Evolutionary conservation across 2,329 filamentous ascomycete genomes (phyloP).

Genomic region (Aspergillus caelatus): DNA sequence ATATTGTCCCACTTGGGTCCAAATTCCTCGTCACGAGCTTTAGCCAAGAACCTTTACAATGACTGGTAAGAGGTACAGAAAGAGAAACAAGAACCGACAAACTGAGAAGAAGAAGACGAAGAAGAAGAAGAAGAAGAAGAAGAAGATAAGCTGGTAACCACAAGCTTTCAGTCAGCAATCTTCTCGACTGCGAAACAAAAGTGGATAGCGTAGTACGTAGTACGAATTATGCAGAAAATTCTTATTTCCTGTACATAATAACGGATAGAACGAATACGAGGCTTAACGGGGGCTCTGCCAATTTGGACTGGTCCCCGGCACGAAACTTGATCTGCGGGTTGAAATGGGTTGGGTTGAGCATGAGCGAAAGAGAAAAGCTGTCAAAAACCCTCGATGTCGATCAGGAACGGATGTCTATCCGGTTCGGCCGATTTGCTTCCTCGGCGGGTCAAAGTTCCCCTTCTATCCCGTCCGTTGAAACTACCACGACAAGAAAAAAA

Average conservation of each 20-base stretch:
- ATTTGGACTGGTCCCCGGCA: neutral
- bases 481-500: neutral
- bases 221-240: neutral
- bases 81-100: neutral
- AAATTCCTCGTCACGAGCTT: neutral
- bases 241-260: neutral
- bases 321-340: constrained; percentile 5
- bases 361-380: constrained; percentile 11
- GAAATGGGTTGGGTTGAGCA: neutral
- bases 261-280: neutral
- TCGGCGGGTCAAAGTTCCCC: neutral
- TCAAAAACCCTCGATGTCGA: constrained; percentile 17
- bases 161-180: neutral
- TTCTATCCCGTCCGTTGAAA: neutral
- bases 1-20: constrained; percentile 4
- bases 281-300: neutral
- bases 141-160: neutral
- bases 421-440: constrained; percentile 12
- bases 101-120: neutral
- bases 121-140: too few relatives aligned
- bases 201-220: neutral
- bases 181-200: neutral
- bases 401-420: constrained; percentile 15
- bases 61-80: neutral
- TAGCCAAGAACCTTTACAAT: neutral